Percentiles rank a stretch among this genome's conserved stretches.
phyloP scores from a whole-genome alignment of 371 early-diverging fungal species.

The Coemansia sp. region DNA sequence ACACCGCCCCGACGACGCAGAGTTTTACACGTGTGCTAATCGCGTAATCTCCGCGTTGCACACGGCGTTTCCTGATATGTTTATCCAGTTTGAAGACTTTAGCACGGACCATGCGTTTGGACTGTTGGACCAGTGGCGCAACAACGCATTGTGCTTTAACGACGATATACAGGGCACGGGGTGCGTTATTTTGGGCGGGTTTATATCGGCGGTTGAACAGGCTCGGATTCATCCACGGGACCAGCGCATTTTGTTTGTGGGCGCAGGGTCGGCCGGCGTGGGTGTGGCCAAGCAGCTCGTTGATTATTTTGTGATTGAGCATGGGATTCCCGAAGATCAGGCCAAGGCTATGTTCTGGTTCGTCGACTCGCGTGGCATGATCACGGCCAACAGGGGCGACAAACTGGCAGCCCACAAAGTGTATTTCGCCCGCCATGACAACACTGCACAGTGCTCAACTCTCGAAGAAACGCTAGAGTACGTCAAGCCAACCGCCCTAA shows the following conservation, averaged over 20 bases:
- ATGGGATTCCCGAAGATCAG: conserved; percentile 67
- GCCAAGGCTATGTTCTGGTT: conserved; percentile 80
- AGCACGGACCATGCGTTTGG: conserved; percentile 84
- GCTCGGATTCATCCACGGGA: conserved; percentile 60
- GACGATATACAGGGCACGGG: conserved; percentile 75
- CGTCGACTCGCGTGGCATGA: conserved; percentile 83
- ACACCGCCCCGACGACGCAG: conserved; percentile 69
- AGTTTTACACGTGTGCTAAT: conserved; percentile 78
- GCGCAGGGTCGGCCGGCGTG: conserved; percentile 67
- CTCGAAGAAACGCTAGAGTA: conserved; percentile 73
- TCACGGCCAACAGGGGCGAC: conserved; percentile 83
- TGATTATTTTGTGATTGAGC: conserved; percentile 70
- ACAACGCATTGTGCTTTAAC: conserved; percentile 66
- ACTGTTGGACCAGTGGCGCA: conserved; percentile 65
- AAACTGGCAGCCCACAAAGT: conserved; percentile 78
- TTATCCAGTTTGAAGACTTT: conserved; percentile 94
- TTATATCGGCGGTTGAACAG: conserved; percentile 79
- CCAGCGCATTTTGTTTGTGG: conserved; percentile 79
- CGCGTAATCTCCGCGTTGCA: conserved; percentile 71
- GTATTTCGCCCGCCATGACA: conserved; percentile 77
- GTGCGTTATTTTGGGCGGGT: conserved; percentile 87
- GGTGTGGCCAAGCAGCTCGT: conserved; percentile 86
- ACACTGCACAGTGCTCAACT: conserved; percentile 69
- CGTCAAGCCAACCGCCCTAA: conserved; percentile 75
- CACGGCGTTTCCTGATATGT: conserved; percentile 69